Base-by-base conservation (phyloP, 2,329 filamentous ascomycete species). In the Colletotrichum sp. region DNA sequence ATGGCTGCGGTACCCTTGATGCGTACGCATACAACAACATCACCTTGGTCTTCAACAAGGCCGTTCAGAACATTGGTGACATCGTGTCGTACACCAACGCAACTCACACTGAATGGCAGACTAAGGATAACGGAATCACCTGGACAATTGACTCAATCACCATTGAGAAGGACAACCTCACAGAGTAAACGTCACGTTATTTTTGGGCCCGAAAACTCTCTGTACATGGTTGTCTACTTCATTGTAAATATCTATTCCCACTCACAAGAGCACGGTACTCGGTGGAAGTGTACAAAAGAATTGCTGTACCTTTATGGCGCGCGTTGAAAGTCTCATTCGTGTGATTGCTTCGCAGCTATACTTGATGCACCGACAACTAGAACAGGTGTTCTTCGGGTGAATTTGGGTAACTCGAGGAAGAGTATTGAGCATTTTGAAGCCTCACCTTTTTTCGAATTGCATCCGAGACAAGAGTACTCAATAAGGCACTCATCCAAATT, bases 1-100 rank as follows among this genome's bases (percentile, higher is more conserved):
- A 70, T 64, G 71, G 65, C 36, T 69, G 65, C 10, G 65, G 71
- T 9, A 73, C 65, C 16, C 57, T 69, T 2, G 39, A 62, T 16
- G 71, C 65, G 24, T 69, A 69, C 30, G 39, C n/a, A 9, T 69
- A 73, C 65, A 73, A 60, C 39, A 73, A 69, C 24, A 73, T 73
- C 39, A 73, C 65, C 16, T 65, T 72, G 18, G 71, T 69, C 39
- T 73, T 73, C 36, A 55, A 70, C 39, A 39, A 73, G 71, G 65
- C 71, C 16, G 39, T 73, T 10, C 21, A 69, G 6, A 44, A 63
- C 30, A 16, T 73, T 39, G 71, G 39, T 6, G 39, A 64, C 39
- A 13, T 73, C 6, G 59, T 73, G 10, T 36, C 57, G 32, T 73
- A 73, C 65, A 73, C 71, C 65, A 73, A 73, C 24, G 71, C 71